Evolutionary conservation across 2,329 filamentous ascomycete species (phyloP), one percentile per base, ranked within the genome.

Genomic region (Pseudocercospora eumusae): DNA sequence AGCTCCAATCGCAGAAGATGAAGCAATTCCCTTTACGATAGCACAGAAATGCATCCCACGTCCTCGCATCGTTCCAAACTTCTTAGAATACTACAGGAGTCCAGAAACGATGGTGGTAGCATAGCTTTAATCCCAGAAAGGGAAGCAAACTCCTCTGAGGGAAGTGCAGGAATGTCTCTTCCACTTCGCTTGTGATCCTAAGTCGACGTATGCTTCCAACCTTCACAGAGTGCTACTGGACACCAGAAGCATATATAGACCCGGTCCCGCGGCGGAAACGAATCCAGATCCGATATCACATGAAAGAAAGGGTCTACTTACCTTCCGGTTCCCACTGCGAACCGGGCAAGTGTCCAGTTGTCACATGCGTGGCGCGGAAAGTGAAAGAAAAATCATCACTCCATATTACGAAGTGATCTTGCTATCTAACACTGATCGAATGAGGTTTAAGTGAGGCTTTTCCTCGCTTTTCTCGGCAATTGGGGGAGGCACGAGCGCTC

Each of bases 401-500:
- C 7, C 7, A 53, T 31, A 53, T 25, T 53, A 31, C 2, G 13
- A 53, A 53, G 49, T 11, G 28, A 40, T 28, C 27, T 36, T 18
- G 18, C 31, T 18, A 33, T n/a, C 52, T 31, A 86, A 74, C 5
- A 88, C 74, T 1, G 86, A 84, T 15, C 84, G 82, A n/a, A 90
- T 75, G 21, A 90, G 78, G 18, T 79, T 76, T 57, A 86, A 82
- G 47, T 84, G 78, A 18, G 42, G 80, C 6, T 76, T 77, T 21
- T 81, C 73, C 36, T 80, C 79, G 62, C 81, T 82, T 56, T 79
- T 79, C 15, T 79, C 77, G 9, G 80, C 78, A 62, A 87, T 71
- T 5, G 87, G 83, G 7, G 80, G 78, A 8, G 88, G 87, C 1
- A 86, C 80, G 28, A 87, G 84, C 1, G 88, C 89, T 58, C 92